Evolutionary conservation across 805 yeast genomes (phyloP), one percentile per base, ranked within the genome.

Genomic region (Candida anglica): DNA sequence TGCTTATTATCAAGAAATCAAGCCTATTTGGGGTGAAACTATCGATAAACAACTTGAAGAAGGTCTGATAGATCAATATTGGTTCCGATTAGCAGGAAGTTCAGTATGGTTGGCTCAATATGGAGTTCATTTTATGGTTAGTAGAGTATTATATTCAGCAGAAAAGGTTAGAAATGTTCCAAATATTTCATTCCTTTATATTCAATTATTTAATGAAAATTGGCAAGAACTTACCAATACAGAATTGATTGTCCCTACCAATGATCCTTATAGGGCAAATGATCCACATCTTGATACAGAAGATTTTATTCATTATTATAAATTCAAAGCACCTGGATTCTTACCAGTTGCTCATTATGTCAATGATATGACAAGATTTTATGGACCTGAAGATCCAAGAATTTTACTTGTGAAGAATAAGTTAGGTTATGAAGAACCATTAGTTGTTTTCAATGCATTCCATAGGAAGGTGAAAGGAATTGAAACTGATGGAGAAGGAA

Each of bases 361-460:
- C 14, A 30, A 33, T 19, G 39, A 33, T 11, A 34, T 38, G 19
- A 43, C 36, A n/a, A 41, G 36, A 22, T 55, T 36, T 33, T 40
- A 50, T 19, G 74, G 75, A 1, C 70, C 74, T 1, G 71, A 68
- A 41, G 72, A 68, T 40, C 69, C 75, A 2, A 54, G 71, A 17
- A 47, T 68, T 18, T 40, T 65, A 5, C 36, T 55, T 6, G 49
- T 52, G 13, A 40, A 37, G 24, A 52, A 50, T 32, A 47, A 42
- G 20, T 50, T 47, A 17, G 59, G 59, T n/a, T 40, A 46, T 23
- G 58, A 56, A 15, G 73, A 69, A 36, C 75, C 75, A 3, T 46
- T 68, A 9, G 47, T 69, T 14, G 43, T 65, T 3, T 69, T 56
- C 48, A 67, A 65, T 37, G 52, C 60, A 52, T 40, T 47, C 11